Evolutionary conservation across 2,329 filamentous ascomycete species (phyloP).

Genomic region (Zymoseptoria ardabiliae): DNA sequence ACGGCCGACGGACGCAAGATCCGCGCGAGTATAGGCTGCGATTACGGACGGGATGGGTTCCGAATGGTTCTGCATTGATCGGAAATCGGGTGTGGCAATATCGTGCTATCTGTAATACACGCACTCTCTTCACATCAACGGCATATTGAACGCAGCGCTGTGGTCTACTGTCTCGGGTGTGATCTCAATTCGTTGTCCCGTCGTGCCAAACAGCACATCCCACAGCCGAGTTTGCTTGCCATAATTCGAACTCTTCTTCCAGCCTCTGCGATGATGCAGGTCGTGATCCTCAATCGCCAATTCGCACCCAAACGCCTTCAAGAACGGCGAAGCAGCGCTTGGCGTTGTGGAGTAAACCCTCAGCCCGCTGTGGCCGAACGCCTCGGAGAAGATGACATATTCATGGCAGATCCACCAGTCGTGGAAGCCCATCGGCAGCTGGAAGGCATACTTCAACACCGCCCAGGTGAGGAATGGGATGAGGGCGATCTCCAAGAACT

Average conservation of each 20-base stretch:
- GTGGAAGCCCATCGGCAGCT: constrained; percentile 41
- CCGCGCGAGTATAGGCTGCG: too few relatives aligned
- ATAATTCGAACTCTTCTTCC: constrained; percentile 34
- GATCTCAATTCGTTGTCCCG: constrained; percentile 30
- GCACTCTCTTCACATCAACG: constrained; percentile 3
- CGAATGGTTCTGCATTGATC: too few relatives aligned
- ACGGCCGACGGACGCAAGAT: too few relatives aligned
- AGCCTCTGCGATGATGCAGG: constrained; percentile 34
- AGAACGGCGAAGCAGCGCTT: constrained; percentile 29
- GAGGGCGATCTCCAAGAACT: constrained; percentile 38
- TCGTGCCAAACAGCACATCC: constrained; percentile 31
- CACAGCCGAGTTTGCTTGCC: constrained; percentile 35
- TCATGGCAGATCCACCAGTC: constrained; percentile 43
- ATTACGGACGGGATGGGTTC: too few relatives aligned
- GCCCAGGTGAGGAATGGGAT: constrained; percentile 36
- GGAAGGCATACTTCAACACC: constrained; percentile 30
- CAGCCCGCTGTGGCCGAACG: constrained; percentile 35
- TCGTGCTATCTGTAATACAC: neutral
- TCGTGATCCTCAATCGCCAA: constrained; percentile 40
- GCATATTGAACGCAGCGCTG: constrained; percentile 8
- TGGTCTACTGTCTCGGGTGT: constrained; percentile 13
- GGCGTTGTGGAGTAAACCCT: constrained; percentile 33
- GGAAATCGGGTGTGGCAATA: too few relatives aligned
- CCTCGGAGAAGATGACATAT: constrained; percentile 37
- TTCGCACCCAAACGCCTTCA: constrained; percentile 31